Base-by-base conservation (phyloP, 495 filamentous ascomycete genomes). In the Penicillium flavigenum region DNA sequence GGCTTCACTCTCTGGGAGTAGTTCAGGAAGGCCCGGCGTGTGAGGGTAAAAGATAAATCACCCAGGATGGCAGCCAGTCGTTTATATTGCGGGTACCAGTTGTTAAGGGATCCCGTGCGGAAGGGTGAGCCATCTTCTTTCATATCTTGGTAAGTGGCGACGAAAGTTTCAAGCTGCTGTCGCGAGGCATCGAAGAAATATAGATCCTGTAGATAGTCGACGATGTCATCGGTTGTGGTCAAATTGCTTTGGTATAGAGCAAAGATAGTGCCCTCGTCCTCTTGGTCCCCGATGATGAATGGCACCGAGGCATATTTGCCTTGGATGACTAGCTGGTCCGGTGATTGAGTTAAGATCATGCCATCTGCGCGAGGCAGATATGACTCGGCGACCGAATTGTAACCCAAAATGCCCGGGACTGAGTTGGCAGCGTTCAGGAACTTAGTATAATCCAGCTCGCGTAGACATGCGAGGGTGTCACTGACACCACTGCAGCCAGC, bases 1-100 rank as follows among this genome's bases (percentile, higher is more conserved):
- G 85, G 83, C 29, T 82, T 80, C 24, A 69, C 74, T 3, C 72
- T 41, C 0, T 51, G 46, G 2, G 79, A 64, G 1, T 49, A 34
- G 9, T 76, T 64, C 34, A 91, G 76, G 65, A 86, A 83, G 2
- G 71, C 52, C 11, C 88, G 80, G 1, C 88, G 81, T 2, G 80
- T 82, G 1, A 89, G 72, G 1, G 83, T 90, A 62, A 88, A 89
- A 22, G 80, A 79, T 1, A 86, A 63, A 58, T 91, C 88, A 26
- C 88, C 88, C 0, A 91, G 75, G 46, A 91, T 85, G n/a, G 88
- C 87, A 1, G 88, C 84, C 0, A 90, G 74, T 3, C 87, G 86
- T 68, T 92, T 92, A 77, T 83, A 90, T 63, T 88, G 79, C 0
- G 88, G 87, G 60, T 90, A 91, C 64, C 81, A 72, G 59, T 84